Evolutionary conservation across 1,284 basidiomycete species (phyloP).

Genomic region (Leccinum subspadiceum): DNA sequence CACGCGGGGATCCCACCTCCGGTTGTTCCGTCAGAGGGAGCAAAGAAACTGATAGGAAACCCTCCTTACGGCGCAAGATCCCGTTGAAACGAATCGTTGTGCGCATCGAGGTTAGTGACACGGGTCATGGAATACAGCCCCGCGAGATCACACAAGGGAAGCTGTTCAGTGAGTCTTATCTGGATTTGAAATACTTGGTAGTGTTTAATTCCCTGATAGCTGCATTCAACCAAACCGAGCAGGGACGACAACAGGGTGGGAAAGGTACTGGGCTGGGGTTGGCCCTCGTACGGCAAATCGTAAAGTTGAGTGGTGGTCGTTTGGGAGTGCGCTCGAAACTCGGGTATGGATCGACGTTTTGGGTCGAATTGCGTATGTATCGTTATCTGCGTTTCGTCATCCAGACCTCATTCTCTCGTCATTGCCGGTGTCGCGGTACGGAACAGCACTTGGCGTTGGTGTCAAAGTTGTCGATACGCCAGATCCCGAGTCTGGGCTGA

Average conservation of each 20-base stretch:
- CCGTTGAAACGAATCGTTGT: conserved; percentile 65
- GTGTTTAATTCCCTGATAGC: conserved; percentile 37
- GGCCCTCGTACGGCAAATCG: conserved; percentile 87
- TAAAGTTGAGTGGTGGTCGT: conserved; percentile 78
- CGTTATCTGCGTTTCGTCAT: conserved; percentile 15
- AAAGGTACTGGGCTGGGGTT: conserved; percentile 89
- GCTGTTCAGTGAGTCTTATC: conserved; percentile 62
- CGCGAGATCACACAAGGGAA: conserved; percentile 73
- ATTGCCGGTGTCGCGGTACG: conserved; percentile 13
- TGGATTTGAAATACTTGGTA: neutral
- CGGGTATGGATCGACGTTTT: conserved; percentile 69
- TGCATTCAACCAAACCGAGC: conserved; percentile 77
- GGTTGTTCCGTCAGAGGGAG: neutral
- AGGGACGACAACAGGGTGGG: conserved; percentile 80
- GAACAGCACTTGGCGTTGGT: conserved; percentile 31
- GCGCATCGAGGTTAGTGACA: conserved; percentile 79
- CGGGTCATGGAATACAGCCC: conserved; percentile 72
- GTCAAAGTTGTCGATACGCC: conserved; percentile 28
- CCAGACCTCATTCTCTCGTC: conserved; percentile 12
- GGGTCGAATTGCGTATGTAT: conserved; percentile 71
- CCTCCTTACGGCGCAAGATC: conserved; percentile 19
- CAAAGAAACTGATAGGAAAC: neutral
- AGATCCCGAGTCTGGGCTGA: conserved; percentile 30
- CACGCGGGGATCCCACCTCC: conserved; percentile 3
- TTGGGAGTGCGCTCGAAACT: conserved; percentile 70